Base-by-base conservation (phyloP, 345 rosid species). In the Erysimum cheiranthoides region DNA sequence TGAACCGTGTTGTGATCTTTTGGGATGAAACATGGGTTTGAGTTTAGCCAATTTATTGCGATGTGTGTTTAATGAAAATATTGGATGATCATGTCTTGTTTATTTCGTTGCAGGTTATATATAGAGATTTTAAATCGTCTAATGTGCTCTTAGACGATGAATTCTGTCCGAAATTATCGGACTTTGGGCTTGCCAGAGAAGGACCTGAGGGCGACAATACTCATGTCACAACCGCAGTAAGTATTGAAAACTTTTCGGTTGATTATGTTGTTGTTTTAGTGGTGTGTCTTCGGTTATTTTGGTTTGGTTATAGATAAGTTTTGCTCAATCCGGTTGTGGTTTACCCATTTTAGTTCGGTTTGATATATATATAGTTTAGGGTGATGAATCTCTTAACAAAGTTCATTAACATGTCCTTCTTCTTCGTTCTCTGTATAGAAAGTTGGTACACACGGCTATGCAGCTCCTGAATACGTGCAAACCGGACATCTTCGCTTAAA, bases 181-280 rank as follows among this genome's bases (percentile, higher is more conserved):
- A 93, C 81, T 94, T 92, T 54, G 97, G 98, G 3, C 89, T 94
- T 34, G 98, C 97, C 1, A 84, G 98, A 85, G 97, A 88, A 73
- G 98, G 98, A 6, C 98, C 97, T 36, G 42, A 78, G 25, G 90
- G 80, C 6, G 97, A 88, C 64, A 80, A 53, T n/a, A 84, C 92
- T 8, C 98, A 93, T 63, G 97, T 91, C 73, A 91, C 98, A 27
- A 91, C 97, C 16, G 90, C 91, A 8, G 97, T 94, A 80, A 88
- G 96, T 84, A 61, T 11, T 40, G 27, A 59, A 16, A 36, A 39
- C 42, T 45, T 36, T 69, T 71, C 7, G 8, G 32, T 40, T 36
- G 1, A 9, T 68, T n/a, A 30, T 53, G 18, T 4, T 16, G 30
- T 68, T 61, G 21, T 14, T 61, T 45, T 21, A 7, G 31, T 66